Conservation (phyloP, 192 early-diverging fungal genomes). For the Coemansia guatemalensis region DNA sequence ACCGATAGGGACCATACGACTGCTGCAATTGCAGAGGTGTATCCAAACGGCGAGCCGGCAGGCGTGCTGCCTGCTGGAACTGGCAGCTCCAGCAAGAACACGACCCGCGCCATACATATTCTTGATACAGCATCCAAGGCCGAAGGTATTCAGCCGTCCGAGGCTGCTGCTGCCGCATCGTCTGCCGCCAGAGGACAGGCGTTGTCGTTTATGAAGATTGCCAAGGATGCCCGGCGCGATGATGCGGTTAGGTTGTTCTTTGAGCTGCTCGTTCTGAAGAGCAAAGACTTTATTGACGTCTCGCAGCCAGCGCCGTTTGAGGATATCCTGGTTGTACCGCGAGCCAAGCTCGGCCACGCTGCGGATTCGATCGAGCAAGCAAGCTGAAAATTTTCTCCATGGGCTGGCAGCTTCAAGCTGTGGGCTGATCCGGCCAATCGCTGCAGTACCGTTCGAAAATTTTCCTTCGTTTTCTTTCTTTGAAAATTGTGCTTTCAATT, state of each 20-base stretch:
- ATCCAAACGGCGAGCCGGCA: neutral
- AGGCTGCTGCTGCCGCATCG: neutral
- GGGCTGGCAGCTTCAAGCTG: neutral
- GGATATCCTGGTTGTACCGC: constrained; percentile 70
- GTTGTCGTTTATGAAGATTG: constrained; percentile 37
- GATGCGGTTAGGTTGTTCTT: constrained; percentile 88
- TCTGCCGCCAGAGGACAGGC: constrained; percentile 9
- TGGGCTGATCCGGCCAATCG: neutral
- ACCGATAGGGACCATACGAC: too few relatives aligned
- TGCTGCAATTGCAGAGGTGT: neutral
- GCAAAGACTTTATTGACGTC: constrained; percentile 81
- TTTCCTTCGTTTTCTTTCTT: neutral
- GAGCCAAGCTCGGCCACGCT: constrained; percentile 27
- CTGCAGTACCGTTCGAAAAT: neutral
- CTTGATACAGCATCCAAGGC: constrained; percentile 53
- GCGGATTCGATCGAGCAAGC: constrained; percentile 23
- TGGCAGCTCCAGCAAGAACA: constrained; percentile 59
- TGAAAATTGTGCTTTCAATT: neutral
- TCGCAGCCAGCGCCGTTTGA: constrained; percentile 79
- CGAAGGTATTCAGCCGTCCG: constrained; percentile 20
- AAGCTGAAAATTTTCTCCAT: neutral
- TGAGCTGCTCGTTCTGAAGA: constrained; percentile 87
- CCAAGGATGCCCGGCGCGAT: constrained; percentile 55
- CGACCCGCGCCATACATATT: constrained; percentile 63
- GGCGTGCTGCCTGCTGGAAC: constrained; percentile 2